These are phyloP conservation scores for Aeschynomene evenia DNA, from an alignment of 306 rosid species.

Conservation along the genomic window DNA sequence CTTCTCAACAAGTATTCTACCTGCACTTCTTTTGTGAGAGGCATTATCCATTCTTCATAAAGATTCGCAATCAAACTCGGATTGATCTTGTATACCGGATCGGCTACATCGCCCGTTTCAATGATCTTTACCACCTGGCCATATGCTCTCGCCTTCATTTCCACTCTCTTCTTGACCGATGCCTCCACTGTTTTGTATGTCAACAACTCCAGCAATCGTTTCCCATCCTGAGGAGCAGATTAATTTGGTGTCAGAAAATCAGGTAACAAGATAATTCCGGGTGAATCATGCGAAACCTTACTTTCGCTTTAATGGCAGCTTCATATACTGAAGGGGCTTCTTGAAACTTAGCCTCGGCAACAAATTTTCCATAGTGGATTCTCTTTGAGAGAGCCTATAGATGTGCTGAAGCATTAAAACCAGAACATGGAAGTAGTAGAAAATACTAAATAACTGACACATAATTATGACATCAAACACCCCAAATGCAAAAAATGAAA, in stretches of 20 bases:
- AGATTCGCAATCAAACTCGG: slow-evolving; percentile 44
- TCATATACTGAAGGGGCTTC: slow-evolving; percentile 38
- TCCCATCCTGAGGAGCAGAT: slow-evolving; percentile 49
- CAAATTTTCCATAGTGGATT: slow-evolving; percentile 69
- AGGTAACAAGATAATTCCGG: background rate
- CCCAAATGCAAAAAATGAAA: background rate
- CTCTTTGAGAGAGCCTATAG: slow-evolving; percentile 58
- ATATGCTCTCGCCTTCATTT: slow-evolving; percentile 43
- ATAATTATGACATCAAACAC: background rate
- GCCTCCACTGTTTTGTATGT: slow-evolving; percentile 50
- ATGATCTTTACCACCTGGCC: slow-evolving; percentile 36
- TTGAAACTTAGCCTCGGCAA: slow-evolving; percentile 59
- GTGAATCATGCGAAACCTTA: slow-evolving; percentile 5
- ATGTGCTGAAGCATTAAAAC: background rate
- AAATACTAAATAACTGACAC: background rate
- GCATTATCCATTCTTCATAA: slow-evolving; percentile 56
- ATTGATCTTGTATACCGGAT: slow-evolving; percentile 45
- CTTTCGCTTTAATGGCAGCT: slow-evolving; percentile 46
- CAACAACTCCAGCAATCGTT: slow-evolving; percentile 39
- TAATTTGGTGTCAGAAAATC: background rate
- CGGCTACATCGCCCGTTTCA: slow-evolving; percentile 19
- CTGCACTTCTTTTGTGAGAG: slow-evolving; percentile 61
- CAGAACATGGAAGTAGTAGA: background rate
- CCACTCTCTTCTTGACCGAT: slow-evolving; percentile 45
- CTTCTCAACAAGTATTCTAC: slow-evolving; percentile 55